These are phyloP conservation scores for Allium sativum DNA, from an alignment of 106 monocot species.

Conservation along the genomic window DNA sequence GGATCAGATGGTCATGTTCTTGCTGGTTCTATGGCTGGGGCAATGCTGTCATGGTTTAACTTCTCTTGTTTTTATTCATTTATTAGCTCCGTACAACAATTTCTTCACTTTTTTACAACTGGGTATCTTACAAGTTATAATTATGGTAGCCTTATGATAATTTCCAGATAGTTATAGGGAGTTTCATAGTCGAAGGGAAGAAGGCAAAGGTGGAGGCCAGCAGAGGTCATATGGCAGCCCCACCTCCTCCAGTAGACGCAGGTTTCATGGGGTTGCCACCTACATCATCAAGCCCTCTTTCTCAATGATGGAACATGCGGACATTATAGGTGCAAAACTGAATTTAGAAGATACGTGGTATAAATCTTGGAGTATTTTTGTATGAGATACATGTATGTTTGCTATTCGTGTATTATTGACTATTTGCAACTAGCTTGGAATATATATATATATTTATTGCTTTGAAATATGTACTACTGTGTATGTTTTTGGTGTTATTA, in stretches of 20 bases:
- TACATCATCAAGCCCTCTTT: conserved; percentile 39
- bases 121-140: background rate
- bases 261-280: conserved; percentile 19
- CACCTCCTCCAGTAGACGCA: conserved; percentile 18
- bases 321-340: no score
- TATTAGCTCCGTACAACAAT: background rate
- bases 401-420: no score
- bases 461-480: no score
- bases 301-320: no score
- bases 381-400: no score
- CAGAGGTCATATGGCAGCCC: conserved; percentile 3
- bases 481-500: no score
- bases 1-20: conserved; percentile 85
- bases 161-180: conserved; percentile 66
- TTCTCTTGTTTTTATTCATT: background rate
- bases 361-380: no score
- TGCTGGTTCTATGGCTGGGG: conserved; percentile 79
- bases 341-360: no score
- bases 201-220: conserved; percentile 36
- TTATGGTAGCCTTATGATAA: background rate
- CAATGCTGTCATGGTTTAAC: conserved; percentile 64
- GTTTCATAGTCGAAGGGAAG: conserved; percentile 72
- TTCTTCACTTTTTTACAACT: background rate
- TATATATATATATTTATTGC: no score
- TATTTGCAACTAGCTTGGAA: no score